Conservation (phyloP, 257 asterid species). For the Mitragyna speciosa region DNA sequence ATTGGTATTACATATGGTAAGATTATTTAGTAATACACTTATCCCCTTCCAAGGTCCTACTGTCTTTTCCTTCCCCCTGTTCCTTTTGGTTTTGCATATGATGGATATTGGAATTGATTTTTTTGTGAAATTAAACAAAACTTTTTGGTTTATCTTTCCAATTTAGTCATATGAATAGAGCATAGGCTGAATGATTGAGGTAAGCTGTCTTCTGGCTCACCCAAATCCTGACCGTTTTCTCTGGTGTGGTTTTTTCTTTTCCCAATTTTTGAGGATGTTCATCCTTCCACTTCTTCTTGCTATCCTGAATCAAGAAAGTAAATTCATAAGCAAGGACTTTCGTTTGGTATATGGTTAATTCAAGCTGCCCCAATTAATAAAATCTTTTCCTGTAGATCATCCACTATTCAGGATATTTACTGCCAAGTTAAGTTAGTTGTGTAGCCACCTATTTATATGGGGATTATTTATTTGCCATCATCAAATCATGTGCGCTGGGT, state of each 20-base stretch:
- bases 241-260: not conserved
- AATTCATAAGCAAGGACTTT: not conserved
- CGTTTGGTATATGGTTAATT: not conserved
- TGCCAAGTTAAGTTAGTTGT: not conserved
- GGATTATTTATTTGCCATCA: not conserved
- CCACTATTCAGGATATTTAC: not conserved
- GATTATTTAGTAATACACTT: not conserved
- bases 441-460: not conserved
- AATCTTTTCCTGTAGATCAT: not conserved
- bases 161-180: not conserved
- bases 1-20: not conserved
- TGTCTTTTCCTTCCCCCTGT: too few relatives aligned
- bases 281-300: too few relatives aligned
- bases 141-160: not conserved
- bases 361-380: not conserved
- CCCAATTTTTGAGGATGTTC: not conserved
- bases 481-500: not conserved
- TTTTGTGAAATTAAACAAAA: not conserved
- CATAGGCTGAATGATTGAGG: not conserved
- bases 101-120: not conserved
- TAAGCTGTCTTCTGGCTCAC: not conserved
- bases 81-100: not conserved
- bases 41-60: not conserved
- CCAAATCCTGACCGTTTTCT: not conserved
- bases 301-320: not conserved